Percentiles rank a stretch among this genome's conserved stretches.
phyloP scores from a whole-genome alignment of 2,329 filamentous ascomycete genomes.

The Phyllosticta ampelicida region DNA sequence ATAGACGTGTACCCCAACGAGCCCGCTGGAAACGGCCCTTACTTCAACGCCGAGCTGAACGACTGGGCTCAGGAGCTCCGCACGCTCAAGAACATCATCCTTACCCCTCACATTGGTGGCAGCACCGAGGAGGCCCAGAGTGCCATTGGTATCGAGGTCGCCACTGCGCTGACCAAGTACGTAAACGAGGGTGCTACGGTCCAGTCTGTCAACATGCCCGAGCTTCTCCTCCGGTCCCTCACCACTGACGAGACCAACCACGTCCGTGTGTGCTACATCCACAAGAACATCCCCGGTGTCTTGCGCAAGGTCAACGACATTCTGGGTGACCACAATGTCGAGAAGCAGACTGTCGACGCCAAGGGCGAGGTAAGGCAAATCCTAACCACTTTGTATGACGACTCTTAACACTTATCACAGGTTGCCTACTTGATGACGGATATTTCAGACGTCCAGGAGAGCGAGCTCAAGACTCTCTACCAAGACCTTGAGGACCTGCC shows the following conservation, averaged over 20 bases:
- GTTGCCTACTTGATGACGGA: conserved; percentile 97
- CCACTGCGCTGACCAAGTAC: conserved; percentile 77
- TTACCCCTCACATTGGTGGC: conserved; percentile 94
- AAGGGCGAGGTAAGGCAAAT: conserved; percentile 58
- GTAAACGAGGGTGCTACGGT: conserved; percentile 91
- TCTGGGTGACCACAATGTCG: conserved; percentile 89
- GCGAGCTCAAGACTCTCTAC: conserved; percentile 76
- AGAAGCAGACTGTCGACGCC: conserved; percentile 97
- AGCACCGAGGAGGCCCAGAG: conserved; percentile 96
- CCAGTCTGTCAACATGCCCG: conserved; percentile 93
- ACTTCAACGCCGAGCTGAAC: conserved; percentile 80
- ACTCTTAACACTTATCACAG: conserved; percentile 24
- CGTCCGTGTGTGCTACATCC: conserved; percentile 90
- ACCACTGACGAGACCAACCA: conserved; percentile 83
- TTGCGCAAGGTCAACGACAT: conserved; percentile 92
- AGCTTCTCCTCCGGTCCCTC: conserved; percentile 79
- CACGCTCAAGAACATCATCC: conserved; percentile 78
- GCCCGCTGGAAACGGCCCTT: conserved; percentile 86
- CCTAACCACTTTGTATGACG: background rate
- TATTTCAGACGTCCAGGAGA: conserved; percentile 72
- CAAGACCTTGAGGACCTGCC: conserved; percentile 69
- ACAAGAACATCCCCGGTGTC: conserved; percentile 93
- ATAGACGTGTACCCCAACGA: conserved; percentile 93
- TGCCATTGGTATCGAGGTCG: conserved; percentile 90
- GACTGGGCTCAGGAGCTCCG: conserved; percentile 76